A percentile compares a stretch with the other conserved stretches of the same genome.
Evolutionary conservation across 2,329 filamentous ascomycete species (phyloP).

Genomic region (Chrysoporthe austroafricana): DNA sequence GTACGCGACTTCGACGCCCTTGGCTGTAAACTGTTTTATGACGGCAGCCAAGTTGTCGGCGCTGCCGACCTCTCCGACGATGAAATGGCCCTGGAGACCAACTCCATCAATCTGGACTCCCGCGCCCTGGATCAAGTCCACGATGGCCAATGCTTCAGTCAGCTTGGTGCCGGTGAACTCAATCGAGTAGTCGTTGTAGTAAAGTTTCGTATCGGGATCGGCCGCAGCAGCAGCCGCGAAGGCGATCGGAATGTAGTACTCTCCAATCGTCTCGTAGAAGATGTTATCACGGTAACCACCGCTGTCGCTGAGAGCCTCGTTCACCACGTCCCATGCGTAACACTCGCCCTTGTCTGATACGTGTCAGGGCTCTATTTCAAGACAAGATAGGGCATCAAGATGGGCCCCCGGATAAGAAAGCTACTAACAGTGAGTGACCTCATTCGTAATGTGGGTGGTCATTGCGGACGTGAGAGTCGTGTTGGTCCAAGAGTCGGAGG

Average conservation of each 20-base stretch:
- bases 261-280: slow-evolving; percentile 60
- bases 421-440: slow-evolving; percentile 52
- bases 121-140: slow-evolving; percentile 49
- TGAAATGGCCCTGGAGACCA: slow-evolving; percentile 65
- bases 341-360: slow-evolving; percentile 55
- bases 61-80: slow-evolving; percentile 55
- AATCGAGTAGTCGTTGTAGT: slow-evolving; percentile 57
- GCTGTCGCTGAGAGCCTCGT: slow-evolving; percentile 62
- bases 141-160: slow-evolving; percentile 47
- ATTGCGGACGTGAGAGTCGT: slow-evolving; percentile 57
- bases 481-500: slow-evolving; percentile 56
- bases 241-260: slow-evolving; percentile 60
- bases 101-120: slow-evolving; percentile 65
- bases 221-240: slow-evolving; percentile 60
- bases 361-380: neutral
- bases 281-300: slow-evolving; percentile 53
- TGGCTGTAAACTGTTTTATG: slow-evolving; percentile 54
- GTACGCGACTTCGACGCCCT: slow-evolving; percentile 61
- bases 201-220: slow-evolving; percentile 59
- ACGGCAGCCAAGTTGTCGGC: slow-evolving; percentile 48
- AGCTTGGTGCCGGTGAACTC: slow-evolving; percentile 56
- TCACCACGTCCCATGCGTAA: slow-evolving; percentile 68
- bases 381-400: no score
- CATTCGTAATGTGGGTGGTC: slow-evolving; percentile 63
- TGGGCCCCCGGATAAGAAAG: neutral